These are phyloP conservation scores for Pinus taeda DNA, from an alignment of 75 land plant species.

Conservation along the genomic window DNA sequence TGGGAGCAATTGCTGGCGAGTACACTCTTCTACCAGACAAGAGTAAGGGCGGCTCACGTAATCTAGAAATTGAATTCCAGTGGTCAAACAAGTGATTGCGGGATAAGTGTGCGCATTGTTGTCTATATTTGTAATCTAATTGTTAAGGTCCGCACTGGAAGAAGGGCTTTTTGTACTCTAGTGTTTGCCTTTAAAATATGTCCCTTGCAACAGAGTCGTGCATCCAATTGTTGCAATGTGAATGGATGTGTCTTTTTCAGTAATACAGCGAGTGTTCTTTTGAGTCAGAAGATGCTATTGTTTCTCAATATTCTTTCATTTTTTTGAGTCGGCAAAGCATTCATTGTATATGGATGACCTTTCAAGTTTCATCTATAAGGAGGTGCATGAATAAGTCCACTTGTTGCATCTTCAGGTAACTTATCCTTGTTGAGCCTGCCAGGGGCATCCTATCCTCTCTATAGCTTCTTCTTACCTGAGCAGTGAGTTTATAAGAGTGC, in stretches of 20 bases:
- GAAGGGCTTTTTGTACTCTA: conserved; percentile 9
- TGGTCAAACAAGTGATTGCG: conserved; percentile 80
- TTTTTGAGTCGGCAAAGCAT: background rate
- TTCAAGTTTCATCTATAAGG: background rate
- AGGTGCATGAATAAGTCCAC: background rate
- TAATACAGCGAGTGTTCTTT: background rate
- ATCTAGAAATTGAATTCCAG: conserved; percentile 91
- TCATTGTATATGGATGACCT: background rate
- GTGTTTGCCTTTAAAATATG: background rate
- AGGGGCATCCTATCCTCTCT: conserved; percentile 1
- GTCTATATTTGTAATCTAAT: conserved; percentile 9
- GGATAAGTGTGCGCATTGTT: conserved; percentile 12
- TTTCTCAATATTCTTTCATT: background rate
- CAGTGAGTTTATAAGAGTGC: conserved; percentile 1
- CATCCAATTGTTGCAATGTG: background rate
- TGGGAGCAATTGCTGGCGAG: conserved; percentile 92
- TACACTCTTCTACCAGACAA: conserved; percentile 78
- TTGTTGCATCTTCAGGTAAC: background rate
- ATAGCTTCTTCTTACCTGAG: background rate
- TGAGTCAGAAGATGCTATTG: background rate
- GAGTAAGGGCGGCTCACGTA: conserved; percentile 86
- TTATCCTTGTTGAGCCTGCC: conserved; percentile 1
- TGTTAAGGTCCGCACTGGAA: background rate
- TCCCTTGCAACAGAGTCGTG: background rate
- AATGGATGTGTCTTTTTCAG: background rate